phyloP scores from a whole-genome alignment of 305 asterid species.

The Fraxinus platypoda region DNA sequence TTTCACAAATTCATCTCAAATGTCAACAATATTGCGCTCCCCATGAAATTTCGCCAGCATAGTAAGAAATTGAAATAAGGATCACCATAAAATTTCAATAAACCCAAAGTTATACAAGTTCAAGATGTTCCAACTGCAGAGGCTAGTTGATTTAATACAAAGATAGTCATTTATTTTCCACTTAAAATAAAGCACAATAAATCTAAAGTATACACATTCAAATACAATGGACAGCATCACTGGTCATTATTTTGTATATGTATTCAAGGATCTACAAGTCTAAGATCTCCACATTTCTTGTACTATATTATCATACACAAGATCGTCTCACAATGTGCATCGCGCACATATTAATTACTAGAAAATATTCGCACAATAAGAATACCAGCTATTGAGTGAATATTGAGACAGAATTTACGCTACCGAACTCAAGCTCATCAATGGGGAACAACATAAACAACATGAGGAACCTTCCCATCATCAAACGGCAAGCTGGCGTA shows the following conservation, averaged over 20 bases:
- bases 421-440: background rate
- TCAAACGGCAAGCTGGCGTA: constrained; percentile 80
- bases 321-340: background rate
- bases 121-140: background rate
- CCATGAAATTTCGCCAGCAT: background rate
- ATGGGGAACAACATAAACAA: constrained; percentile 38
- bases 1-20: background rate
- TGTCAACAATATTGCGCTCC: background rate
- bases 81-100: background rate
- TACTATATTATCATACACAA: background rate
- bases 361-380: background rate
- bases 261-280: background rate
- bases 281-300: background rate
- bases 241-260: background rate
- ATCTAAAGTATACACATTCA: background rate
- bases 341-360: background rate
- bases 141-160: background rate
- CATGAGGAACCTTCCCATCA: constrained; percentile 66
- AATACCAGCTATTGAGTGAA: background rate
- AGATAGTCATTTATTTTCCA: background rate
- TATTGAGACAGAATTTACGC: background rate
- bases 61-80: background rate
- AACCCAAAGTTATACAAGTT: background rate
- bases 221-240: background rate
- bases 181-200: background rate